phyloP scores from a whole-genome alignment of 2,329 filamentous ascomycete species.

The Magnaporthiopsis incrustans region DNA sequence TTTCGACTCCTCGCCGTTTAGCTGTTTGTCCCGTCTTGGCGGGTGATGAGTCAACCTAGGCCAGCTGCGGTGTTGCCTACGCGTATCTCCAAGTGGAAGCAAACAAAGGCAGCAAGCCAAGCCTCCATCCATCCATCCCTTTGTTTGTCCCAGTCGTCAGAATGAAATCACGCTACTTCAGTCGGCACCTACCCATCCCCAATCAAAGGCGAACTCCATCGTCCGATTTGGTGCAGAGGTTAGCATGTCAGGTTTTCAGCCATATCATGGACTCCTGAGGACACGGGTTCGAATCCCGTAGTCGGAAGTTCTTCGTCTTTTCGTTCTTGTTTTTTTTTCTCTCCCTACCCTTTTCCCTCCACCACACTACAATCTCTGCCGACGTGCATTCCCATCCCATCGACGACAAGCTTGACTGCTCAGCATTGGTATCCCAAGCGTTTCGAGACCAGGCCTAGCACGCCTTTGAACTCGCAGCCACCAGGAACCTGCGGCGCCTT shows the following conservation, averaged over 20 bases:
- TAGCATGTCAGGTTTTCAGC: conserved; percentile 9
- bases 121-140: background rate
- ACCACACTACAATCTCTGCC: no score
- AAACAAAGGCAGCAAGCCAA: background rate
- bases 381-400: no score
- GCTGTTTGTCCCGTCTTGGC: background rate
- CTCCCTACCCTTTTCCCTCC: no score
- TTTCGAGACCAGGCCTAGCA: no score
- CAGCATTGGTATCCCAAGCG: no score
- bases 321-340: background rate
- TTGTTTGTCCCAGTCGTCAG: background rate
- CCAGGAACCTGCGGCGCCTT: no score
- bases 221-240: conserved; percentile 9
- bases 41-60: background rate
- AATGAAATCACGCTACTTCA: background rate
- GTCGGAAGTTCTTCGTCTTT: background rate
- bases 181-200: background rate
- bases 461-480: no score
- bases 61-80: background rate
- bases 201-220: background rate
- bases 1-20: background rate
- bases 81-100: background rate
- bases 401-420: no score
- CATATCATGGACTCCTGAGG: conserved; percentile 5
- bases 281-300: conserved; percentile 8